Evolutionary conservation across 306 rosid genomes (phyloP).

Genomic region (Trifolium subterraneum): DNA sequence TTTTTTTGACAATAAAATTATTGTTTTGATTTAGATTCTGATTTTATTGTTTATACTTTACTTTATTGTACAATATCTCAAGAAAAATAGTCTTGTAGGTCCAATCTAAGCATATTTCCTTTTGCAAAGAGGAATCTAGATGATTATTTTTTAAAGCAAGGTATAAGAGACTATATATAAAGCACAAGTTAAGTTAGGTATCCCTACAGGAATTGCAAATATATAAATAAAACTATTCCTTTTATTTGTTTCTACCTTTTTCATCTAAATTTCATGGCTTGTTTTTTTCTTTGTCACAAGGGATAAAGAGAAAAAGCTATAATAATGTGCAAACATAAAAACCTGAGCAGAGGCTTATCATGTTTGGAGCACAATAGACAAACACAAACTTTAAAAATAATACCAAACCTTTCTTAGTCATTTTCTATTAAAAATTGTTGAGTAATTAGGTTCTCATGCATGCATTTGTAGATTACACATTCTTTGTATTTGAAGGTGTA

Average conservation of each 20-base stretch:
- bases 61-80: constrained; percentile 23
- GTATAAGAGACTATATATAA: constrained; percentile 10
- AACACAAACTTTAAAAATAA: too few relatives aligned
- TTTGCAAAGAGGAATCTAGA: constrained; percentile 41
- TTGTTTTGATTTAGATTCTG: constrained; percentile 14
- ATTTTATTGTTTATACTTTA: constrained; percentile 8
- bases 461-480: background rate
- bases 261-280: background rate
- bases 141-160: constrained; percentile 44
- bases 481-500: background rate
- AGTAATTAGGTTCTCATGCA: background rate
- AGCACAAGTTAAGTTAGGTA: constrained; percentile 31
- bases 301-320: background rate
- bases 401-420: background rate
- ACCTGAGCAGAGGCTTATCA: background rate
- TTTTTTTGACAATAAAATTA: background rate
- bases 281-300: background rate
- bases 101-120: constrained; percentile 21
- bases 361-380: background rate
- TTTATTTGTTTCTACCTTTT: constrained; percentile 4
- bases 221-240: constrained; percentile 24
- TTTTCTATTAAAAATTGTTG: background rate
- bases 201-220: constrained; percentile 30
- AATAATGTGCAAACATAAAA: constrained; percentile 5
- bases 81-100: constrained; percentile 26